These are phyloP conservation scores for Lepidium didymum DNA, from an alignment of 345 rosid genomes.

Conservation along the genomic window DNA sequence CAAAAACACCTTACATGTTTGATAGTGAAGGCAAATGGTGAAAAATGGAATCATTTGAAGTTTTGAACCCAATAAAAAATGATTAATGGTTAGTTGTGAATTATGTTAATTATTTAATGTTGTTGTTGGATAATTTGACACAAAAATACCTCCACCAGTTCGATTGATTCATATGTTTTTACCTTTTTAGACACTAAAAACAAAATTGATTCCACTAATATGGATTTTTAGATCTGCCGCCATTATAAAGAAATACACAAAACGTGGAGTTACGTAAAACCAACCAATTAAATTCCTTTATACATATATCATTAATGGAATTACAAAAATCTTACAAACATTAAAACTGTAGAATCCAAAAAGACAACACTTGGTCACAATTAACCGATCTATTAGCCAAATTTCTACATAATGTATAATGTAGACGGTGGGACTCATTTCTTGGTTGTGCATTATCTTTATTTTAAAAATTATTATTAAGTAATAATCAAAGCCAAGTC, in stretches of 20 bases:
- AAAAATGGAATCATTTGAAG: neutral
- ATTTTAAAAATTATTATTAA: neutral
- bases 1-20: neutral
- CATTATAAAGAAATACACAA: neutral
- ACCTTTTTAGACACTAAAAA: neutral
- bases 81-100: neutral
- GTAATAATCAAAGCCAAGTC: conserved; percentile 11
- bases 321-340: neutral
- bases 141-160: neutral
- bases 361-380: neutral
- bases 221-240: neutral
- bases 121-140: neutral
- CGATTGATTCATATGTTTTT: neutral
- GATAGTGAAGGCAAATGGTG: neutral
- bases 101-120: too few relatives aligned
- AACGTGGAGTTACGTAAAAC: neutral
- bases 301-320: neutral
- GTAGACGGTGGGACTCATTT: too few relatives aligned
- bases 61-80: neutral
- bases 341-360: neutral
- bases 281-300: neutral
- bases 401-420: too few relatives aligned
- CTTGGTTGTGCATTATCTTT: too few relatives aligned
- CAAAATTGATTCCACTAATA: neutral
- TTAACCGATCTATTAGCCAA: too few relatives aligned